Evolutionary conservation across 495 filamentous ascomycete genomes (phyloP).

Genomic region (Hyphodiscus hymeniophilus): DNA sequence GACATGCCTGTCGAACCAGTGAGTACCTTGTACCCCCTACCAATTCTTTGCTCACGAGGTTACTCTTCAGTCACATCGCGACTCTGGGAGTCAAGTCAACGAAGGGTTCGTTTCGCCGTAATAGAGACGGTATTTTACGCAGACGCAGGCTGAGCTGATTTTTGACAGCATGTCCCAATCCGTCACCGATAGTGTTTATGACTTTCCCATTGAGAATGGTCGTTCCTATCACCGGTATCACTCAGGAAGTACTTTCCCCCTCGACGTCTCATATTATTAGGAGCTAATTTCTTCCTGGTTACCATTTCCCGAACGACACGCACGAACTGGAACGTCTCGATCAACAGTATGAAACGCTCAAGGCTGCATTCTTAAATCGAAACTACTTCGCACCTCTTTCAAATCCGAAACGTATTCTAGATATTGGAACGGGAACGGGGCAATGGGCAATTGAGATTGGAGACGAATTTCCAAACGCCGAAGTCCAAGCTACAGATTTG

Average conservation of each 20-base stretch:
- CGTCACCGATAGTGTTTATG: conserved; percentile 31
- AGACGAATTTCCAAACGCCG: conserved; percentile 25
- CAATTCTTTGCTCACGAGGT: no score
- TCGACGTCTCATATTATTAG: background rate
- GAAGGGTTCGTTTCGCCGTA: conserved; percentile 7
- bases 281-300: conserved; percentile 17
- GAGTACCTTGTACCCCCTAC: no score
- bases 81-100: background rate
- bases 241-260: conserved; percentile 27
- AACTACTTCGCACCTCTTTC: conserved; percentile 51
- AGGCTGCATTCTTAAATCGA: conserved; percentile 39
- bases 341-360: conserved; percentile 53
- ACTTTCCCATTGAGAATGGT: conserved; percentile 50
- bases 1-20: no score
- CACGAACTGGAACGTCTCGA: conserved; percentile 45
- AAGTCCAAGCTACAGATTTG: conserved; percentile 20
- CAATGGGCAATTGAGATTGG: conserved; percentile 59
- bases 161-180: conserved; percentile 14
- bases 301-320: conserved; percentile 53
- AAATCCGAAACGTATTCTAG: conserved; percentile 51
- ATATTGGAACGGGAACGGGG: conserved; percentile 61
- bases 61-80: background rate
- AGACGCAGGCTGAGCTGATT: background rate
- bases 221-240: conserved; percentile 54
- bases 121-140: conserved; percentile 12